These are phyloP conservation scores for Auriscalpium microsporum DNA, from an alignment of 768 basidiomycete genomes.

Conservation along the genomic window DNA sequence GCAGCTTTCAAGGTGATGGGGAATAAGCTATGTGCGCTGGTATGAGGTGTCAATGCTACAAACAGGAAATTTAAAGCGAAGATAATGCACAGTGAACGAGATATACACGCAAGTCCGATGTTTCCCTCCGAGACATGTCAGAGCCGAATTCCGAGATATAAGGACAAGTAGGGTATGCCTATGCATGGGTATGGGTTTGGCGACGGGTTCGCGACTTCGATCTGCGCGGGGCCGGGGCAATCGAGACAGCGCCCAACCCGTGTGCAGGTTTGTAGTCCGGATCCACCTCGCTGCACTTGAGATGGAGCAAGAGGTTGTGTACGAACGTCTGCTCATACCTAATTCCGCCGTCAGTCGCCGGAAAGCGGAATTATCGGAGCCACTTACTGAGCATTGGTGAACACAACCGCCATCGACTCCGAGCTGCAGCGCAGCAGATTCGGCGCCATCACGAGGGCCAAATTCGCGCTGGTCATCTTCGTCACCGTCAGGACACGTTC, in stretches of 20 bases:
- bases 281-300: constrained; percentile 71
- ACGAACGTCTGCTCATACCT: constrained; percentile 89
- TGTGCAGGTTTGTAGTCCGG: constrained; percentile 69
- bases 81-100: too few species aligned
- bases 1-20: too few species aligned
- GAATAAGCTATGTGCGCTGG: too few species aligned
- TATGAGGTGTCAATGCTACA: too few species aligned
- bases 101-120: too few species aligned
- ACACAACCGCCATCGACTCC: constrained; percentile 81
- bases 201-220: constrained; percentile 53
- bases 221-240: constrained; percentile 38
- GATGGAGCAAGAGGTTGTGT: constrained; percentile 72
- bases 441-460: constrained; percentile 88
- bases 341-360: background rate
- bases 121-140: too few species aligned
- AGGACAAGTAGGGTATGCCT: background rate
- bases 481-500: constrained; percentile 63
- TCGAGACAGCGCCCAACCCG: constrained; percentile 56
- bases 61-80: too few species aligned
- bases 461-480: constrained; percentile 86
- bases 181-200: background rate
- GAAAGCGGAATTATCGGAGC: background rate
- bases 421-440: constrained; percentile 83
- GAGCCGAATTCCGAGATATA: background rate
- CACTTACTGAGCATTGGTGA: constrained; percentile 84